Evolutionary conservation across 2,329 filamentous ascomycete species (phyloP), one percentile per base, ranked within the genome.

Genomic region (Harringtonia aguacate): DNA sequence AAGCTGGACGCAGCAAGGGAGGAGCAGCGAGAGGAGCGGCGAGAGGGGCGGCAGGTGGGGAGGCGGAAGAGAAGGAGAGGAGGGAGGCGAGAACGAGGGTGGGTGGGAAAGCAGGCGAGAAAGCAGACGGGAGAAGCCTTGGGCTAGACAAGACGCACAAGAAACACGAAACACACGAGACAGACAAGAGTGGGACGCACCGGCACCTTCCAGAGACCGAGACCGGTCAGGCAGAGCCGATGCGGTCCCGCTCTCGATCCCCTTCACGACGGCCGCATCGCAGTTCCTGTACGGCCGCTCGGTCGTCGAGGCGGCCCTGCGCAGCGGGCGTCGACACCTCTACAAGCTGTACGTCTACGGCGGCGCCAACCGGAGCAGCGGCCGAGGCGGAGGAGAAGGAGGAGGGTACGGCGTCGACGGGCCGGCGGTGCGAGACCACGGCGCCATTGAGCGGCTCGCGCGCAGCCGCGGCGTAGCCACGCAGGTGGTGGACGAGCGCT

Each of bases 221-320:
- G 24, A 27, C 24, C 24, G 24, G 24, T 27, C 24, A 31, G 17
- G 8, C 27, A 4, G 24, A 5, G 14, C 36, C 29, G 21, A 39
- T 12, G 36, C 44, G 10, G 40, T 43, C 12, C 52, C 48, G 44
- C 47, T 56, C 24, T 60, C 54, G 39, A 50, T 58, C 45, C 62
- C 63, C 39, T 78, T 90, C 57, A 87, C 86, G 0, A 94, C 87
- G 1, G 84, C 90, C 0, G 86, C 86, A 6, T 95, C 89, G 0
- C 84, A 95, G 49, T 97, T 95, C 54, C 69, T 98, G 3, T 97
- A 94, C 58, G 92, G 92, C 7, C 77, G 75, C 36, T 85, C 84
- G 3, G 79, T 86, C 2, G 86, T 97, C 20, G 73, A 84, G 49
- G 84, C 89, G 18, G 89, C 88, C 0, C 67, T 98, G 18, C 78